Evolutionary conservation across 1,284 basidiomycete species (phyloP).

Genomic region (Calocybe gambosa): DNA sequence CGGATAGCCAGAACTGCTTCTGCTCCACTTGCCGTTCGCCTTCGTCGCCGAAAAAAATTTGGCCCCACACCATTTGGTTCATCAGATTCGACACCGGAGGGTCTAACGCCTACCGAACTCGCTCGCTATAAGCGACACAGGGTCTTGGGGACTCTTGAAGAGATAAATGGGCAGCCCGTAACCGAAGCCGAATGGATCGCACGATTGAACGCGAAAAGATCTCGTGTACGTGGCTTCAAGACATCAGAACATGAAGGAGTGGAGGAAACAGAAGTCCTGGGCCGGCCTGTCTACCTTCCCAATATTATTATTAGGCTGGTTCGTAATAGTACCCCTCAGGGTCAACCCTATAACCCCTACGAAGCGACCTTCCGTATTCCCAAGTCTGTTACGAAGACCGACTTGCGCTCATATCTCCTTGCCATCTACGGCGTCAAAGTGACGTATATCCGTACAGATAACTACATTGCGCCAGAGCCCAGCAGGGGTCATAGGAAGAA

Average conservation of each 20-base stretch:
- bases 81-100: slow-evolving; percentile 45
- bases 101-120: slow-evolving; percentile 58
- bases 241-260: slow-evolving; percentile 33
- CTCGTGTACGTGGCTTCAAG: slow-evolving; percentile 60
- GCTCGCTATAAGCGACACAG: slow-evolving; percentile 51
- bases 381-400: slow-evolving; percentile 84
- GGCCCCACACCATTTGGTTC: slow-evolving; percentile 31
- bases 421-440: slow-evolving; percentile 83
- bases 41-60: slow-evolving; percentile 54
- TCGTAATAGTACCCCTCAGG: slow-evolving; percentile 74
- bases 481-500: slow-evolving; percentile 23
- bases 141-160: slow-evolving; percentile 45
- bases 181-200: slow-evolving; percentile 54
- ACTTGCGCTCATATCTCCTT: slow-evolving; percentile 80
- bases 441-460: slow-evolving; percentile 92
- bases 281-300: slow-evolving; percentile 83
- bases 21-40: slow-evolving; percentile 63
- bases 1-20: slow-evolving; percentile 58
- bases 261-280: slow-evolving; percentile 52
- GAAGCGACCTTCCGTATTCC: slow-evolving; percentile 92
- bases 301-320: slow-evolving; percentile 83
- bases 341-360: slow-evolving; percentile 86
- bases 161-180: slow-evolving; percentile 32
- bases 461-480: slow-evolving; percentile 59
- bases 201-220: slow-evolving; percentile 47